A percentile compares a stretch with the other conserved stretches of the same genome.
phyloP scores from a whole-genome alignment of 2,329 filamentous ascomycete genomes.

The Fusarium sp. region DNA sequence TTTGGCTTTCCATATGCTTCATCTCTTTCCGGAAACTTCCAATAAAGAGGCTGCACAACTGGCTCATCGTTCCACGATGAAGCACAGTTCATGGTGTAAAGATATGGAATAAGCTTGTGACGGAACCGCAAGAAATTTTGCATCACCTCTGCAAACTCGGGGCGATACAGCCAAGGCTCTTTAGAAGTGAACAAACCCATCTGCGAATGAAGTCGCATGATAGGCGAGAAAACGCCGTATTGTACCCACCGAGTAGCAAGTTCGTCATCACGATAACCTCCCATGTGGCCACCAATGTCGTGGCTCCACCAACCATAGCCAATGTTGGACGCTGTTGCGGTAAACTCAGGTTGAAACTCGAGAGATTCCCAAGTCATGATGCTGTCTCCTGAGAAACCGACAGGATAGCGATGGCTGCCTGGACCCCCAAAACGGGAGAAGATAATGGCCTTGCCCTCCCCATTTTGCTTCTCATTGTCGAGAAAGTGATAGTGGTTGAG shows the following conservation, averaged over 20 bases:
- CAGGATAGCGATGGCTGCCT: constrained; percentile 70
- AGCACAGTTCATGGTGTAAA: constrained; percentile 65
- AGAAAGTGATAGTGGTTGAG: constrained; percentile 73
- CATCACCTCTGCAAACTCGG: constrained; percentile 57
- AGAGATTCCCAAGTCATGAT: constrained; percentile 68
- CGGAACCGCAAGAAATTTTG: constrained; percentile 61
- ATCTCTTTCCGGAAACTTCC: constrained; percentile 61
- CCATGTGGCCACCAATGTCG: constrained; percentile 72
- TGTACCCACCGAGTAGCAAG: constrained; percentile 69
- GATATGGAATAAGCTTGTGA: constrained; percentile 68
- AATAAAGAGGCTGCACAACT: constrained; percentile 70
- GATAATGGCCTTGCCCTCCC: constrained; percentile 55
- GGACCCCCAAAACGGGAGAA: constrained; percentile 71
- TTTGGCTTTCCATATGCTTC: constrained; percentile 66
- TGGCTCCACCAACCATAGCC: constrained; percentile 76
- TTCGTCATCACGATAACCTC: constrained; percentile 66
- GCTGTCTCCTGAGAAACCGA: constrained; percentile 72
- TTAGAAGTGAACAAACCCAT: constrained; percentile 67
- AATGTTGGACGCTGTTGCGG: constrained; percentile 71
- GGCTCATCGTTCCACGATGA: constrained; percentile 58
- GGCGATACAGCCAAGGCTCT: constrained; percentile 68
- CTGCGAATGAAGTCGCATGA: constrained; percentile 68
- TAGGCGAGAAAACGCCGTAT: constrained; percentile 68
- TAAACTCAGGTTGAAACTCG: constrained; percentile 73
- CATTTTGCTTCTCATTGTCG: constrained; percentile 53